A percentile compares a stretch with the other conserved stretches of the same genome.
Evolutionary conservation across 2,329 filamentous ascomycete species (phyloP).

Genomic region (Cordyceps cicadae): DNA sequence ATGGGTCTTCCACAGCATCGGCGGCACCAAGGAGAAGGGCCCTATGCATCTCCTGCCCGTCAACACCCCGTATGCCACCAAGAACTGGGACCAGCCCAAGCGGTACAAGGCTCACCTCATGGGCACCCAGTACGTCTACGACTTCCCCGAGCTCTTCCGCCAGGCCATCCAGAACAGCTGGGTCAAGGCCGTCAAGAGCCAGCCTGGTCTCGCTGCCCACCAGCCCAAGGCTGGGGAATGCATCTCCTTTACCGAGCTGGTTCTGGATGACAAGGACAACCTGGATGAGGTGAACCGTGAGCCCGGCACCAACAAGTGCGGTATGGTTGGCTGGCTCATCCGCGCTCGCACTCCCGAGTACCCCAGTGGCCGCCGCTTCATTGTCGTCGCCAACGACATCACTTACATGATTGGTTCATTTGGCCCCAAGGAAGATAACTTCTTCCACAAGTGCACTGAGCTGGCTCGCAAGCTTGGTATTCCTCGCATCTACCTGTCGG

Average conservation of each 20-base stretch:
- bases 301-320: constrained; percentile 88
- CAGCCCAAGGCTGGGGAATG: constrained; percentile 82
- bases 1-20: constrained; percentile 97
- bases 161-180: constrained; percentile 96
- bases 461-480: constrained; percentile 89
- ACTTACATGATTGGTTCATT: constrained; percentile 99
- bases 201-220: constrained; percentile 66
- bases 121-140: constrained; percentile 98
- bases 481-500: constrained; percentile 93
- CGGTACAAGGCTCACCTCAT: constrained; percentile 98
- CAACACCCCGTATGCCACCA: constrained; percentile 87
- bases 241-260: constrained; percentile 87
- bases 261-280: constrained; percentile 88
- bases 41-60: constrained; percentile 91
- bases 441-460: constrained; percentile 99
- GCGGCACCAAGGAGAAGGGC: constrained; percentile 88
- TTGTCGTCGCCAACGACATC: constrained; percentile 98
- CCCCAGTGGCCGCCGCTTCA: constrained; percentile 80
- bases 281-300: constrained; percentile 90
- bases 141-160: constrained; percentile 98
- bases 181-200: constrained; percentile 65
- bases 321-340: constrained; percentile 98
- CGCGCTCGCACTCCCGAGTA: constrained; percentile 94
- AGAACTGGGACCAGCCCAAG: constrained; percentile 98
- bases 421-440: constrained; percentile 90